Conservation (phyloP, 306 rosid species). For the Astragalus membranaceus region DNA sequence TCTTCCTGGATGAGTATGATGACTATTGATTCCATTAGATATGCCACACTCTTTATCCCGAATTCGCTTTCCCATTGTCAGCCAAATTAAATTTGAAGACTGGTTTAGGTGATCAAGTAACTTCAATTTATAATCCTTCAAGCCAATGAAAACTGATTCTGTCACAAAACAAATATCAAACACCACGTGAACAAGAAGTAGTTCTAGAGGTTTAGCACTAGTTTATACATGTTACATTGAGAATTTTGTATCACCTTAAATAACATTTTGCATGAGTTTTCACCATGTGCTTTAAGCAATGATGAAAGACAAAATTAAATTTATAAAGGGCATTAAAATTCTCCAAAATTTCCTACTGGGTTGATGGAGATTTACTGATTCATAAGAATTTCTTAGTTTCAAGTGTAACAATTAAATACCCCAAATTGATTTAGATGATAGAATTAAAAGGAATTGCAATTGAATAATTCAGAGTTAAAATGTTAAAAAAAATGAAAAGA, state of each 20-base stretch:
- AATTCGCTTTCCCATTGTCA: conserved; percentile 39
- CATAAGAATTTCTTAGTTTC: background rate
- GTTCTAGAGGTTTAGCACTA: background rate
- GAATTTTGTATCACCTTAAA: background rate
- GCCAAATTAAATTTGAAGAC: background rate
- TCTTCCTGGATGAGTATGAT: conserved; percentile 34
- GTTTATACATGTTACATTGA: background rate
- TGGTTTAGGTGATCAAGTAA: background rate
- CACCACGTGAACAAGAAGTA: background rate
- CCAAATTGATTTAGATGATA: background rate
- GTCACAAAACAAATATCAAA: conserved; percentile 2
- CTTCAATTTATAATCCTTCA: conserved; percentile 10
- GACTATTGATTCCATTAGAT: conserved; percentile 8
- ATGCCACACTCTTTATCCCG: conserved; percentile 2
- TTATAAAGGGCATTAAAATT: background rate
- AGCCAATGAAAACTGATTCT: conserved; percentile 17
- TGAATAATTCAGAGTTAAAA: conserved; percentile 2
- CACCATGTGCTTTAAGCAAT: no score
- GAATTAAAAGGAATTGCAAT: background rate
- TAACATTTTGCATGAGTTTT: background rate
- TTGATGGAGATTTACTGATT: background rate
- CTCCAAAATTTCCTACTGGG: no score
- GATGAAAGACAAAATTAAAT: background rate
- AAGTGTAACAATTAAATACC: no score
- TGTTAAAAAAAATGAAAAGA: background rate